Evolutionary conservation across 2,329 filamentous ascomycete genomes (phyloP), one percentile per base, ranked within the genome.

Genomic region (Juglanconis juglandina): DNA sequence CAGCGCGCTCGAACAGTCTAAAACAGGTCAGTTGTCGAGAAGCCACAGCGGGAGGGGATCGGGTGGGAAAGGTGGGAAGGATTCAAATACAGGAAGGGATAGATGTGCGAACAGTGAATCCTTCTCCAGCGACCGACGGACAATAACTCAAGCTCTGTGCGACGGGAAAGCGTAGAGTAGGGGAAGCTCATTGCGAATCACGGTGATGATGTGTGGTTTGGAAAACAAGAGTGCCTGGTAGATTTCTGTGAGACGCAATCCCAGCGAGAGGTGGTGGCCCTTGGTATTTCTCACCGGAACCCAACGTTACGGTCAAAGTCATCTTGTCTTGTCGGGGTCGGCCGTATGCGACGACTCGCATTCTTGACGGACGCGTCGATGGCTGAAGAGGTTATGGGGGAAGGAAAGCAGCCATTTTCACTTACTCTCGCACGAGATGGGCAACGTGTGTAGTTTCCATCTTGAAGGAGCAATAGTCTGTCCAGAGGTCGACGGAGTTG

Each of bases 371-470:
- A 53, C 58, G 58, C 61, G 61, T 59, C 58, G 61, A 59, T 59
- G 62, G 59, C 62, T 73, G 71, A 67, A 69, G 68, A 73, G 74
- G 70, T 78, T 81, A 84, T 79, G 83, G 83, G 86, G 82, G 46
- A 81, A 82, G 82, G 82, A 87, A 87, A 87, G 72, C 72, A 75
- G 73, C 81, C 81, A 79, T 76, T 73, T 77, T 80, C 84, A 98
- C 95, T 98, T 96, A 99, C 95, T 98, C 95, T 96, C 95, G 89
- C 80, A 97, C 96, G 76, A 96, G 84, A 73, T 96, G 91, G 70
- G 91, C 85, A 73, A 96, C 92, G 78, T 99, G 95, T 68, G 91
- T 95, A 60, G 95, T 98, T 74, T 98, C 92, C 79, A 95, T 92
- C 76, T 98, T 98, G 86, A 98, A 98, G 70, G 88, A 86, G 80